Evolutionary conservation across 306 rosid genomes (phyloP).

Genomic region (Cucurbita pepo): DNA sequence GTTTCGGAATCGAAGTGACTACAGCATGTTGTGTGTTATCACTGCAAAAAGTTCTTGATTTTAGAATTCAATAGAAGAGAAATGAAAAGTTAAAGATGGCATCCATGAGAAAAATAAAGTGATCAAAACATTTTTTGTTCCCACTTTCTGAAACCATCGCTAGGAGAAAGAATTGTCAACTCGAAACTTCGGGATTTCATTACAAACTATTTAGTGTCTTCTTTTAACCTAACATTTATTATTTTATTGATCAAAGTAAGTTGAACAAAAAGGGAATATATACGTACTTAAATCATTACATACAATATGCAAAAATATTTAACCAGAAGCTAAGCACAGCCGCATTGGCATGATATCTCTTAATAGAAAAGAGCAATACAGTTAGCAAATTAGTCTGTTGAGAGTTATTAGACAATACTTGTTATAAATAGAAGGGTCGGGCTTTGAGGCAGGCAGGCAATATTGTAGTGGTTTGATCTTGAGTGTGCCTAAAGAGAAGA

Average conservation of each 20-base stretch:
- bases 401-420: not conserved
- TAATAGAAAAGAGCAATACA: not conserved
- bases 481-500: not conserved
- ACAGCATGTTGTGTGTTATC: slow-evolving; percentile 20
- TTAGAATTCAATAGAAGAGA: not conserved
- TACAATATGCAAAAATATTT: not conserved
- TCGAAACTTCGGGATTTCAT: not conserved
- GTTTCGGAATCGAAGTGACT: slow-evolving; percentile 32
- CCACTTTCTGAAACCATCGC: not conserved
- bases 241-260: not conserved
- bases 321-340: not conserved
- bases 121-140: not conserved
- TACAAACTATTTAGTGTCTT: not conserved
- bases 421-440: not conserved
- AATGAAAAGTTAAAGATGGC: not conserved
- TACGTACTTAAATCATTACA: not conserved
- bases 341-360: not conserved
- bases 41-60: slow-evolving; percentile 25
- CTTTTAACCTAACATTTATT: not conserved
- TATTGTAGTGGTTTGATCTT: not conserved
- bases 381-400: not conserved
- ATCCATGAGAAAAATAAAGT: not conserved
- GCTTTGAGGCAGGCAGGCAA: not conserved
- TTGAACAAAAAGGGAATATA: not conserved
- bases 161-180: not conserved